phyloP scores from a whole-genome alignment of 2,329 filamentous ascomycete genomes.

The Cercospora sesami region DNA sequence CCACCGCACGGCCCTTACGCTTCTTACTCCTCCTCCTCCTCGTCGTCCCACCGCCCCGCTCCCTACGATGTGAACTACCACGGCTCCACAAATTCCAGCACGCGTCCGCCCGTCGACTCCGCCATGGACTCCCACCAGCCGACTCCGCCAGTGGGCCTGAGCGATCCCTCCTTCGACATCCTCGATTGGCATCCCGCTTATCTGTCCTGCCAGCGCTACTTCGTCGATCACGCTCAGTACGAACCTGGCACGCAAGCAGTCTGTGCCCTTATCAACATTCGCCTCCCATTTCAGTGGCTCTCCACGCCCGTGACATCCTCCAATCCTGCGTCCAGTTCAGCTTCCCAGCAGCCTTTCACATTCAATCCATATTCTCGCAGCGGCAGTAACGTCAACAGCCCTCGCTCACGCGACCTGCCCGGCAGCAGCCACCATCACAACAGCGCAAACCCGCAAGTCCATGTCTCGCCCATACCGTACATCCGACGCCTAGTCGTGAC shows the following conservation, averaged over 20 bases:
- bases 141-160: constrained; percentile 29
- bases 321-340: constrained; percentile 13
- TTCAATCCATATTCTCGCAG: constrained; percentile 40
- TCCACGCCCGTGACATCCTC: constrained; percentile 50
- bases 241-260: constrained; percentile 79
- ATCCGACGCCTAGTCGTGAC: constrained; percentile 87
- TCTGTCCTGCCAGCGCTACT: constrained; percentile 85
- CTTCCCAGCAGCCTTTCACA: constrained; percentile 17
- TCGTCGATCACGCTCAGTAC: constrained; percentile 87
- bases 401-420: constrained; percentile 33
- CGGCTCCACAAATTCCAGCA: neutral
- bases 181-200: constrained; percentile 92
- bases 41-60: neutral
- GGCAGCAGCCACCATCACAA: constrained; percentile 6
- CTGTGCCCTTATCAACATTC: constrained; percentile 88
- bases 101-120: constrained; percentile 15
- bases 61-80: neutral
- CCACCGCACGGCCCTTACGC: neutral
- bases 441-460: constrained; percentile 27
- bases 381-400: constrained; percentile 41
- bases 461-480: constrained; percentile 79
- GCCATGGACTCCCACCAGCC: constrained; percentile 24
- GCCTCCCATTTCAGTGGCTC: constrained; percentile 77
- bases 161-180: constrained; percentile 66
- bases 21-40: neutral